Percentiles rank a stretch among this genome's conserved stretches.
phyloP scores from a whole-genome alignment of 2,329 filamentous ascomycete species.

The Fusarium denticulatum region DNA sequence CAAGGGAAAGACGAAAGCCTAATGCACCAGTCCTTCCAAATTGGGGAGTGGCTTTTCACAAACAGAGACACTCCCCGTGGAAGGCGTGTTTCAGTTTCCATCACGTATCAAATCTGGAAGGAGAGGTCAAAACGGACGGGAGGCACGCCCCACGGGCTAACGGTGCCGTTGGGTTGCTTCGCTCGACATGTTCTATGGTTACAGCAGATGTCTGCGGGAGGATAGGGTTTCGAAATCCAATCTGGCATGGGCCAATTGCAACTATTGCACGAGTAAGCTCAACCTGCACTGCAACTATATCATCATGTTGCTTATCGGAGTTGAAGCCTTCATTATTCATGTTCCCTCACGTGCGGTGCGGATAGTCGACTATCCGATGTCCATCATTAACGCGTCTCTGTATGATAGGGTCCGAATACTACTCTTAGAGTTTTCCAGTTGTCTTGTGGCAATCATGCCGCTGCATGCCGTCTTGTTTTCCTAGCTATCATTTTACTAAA shows the following conservation, averaged over 20 bases:
- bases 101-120: slow-evolving; percentile 29
- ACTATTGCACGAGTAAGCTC: not conserved
- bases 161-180: slow-evolving; percentile 31
- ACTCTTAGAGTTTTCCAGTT: slow-evolving; percentile 10
- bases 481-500: not conserved
- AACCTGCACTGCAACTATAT: slow-evolving; percentile 2
- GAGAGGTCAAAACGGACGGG: slow-evolving; percentile 9
- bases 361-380: not conserved
- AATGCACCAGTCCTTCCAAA: slow-evolving; percentile 26
- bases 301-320: not conserved
- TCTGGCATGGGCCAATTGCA: slow-evolving; percentile 15
- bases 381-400: not conserved
- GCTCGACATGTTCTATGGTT: slow-evolving; percentile 18
- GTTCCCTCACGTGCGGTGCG: not conserved
- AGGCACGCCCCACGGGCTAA: slow-evolving; percentile 9
- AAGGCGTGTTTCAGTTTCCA: slow-evolving; percentile 41
- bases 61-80: slow-evolving; percentile 10
- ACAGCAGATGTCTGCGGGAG: slow-evolving; percentile 5
- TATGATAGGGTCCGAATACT: slow-evolving; percentile 8
- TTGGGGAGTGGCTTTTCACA: slow-evolving; percentile 20
- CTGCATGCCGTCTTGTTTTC: not conserved
- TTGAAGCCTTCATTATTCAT: slow-evolving; percentile 11
- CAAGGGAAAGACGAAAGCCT: slow-evolving; percentile 7
- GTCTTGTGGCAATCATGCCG: not conserved
- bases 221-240: slow-evolving; percentile 8